phyloP scores from a whole-genome alignment of 73 alveolate genomes.

The Blepharisma japonicum region DNA sequence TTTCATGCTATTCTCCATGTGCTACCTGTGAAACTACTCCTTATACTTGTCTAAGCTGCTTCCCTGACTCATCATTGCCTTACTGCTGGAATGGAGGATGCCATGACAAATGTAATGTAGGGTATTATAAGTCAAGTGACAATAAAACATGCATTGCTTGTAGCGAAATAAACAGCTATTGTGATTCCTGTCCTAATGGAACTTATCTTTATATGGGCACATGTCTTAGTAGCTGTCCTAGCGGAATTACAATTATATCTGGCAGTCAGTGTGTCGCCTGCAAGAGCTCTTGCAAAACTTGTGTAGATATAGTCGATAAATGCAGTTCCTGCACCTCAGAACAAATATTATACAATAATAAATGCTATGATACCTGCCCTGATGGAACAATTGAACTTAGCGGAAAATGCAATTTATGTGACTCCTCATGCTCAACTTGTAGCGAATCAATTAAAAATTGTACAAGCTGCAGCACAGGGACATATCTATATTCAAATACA shows the following conservation, averaged over 20 bases:
- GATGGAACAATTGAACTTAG: background rate
- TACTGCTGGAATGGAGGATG: too few species aligned
- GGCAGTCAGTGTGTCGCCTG: background rate
- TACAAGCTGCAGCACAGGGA: background rate
- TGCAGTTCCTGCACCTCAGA: background rate
- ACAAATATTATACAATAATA: background rate
- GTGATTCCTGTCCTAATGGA: background rate
- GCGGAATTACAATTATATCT: background rate
- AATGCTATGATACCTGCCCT: slow-evolving; percentile 1
- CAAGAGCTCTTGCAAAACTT: background rate
- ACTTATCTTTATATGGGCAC: background rate
- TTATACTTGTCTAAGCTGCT: background rate
- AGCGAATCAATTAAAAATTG: background rate
- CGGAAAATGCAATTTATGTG: background rate
- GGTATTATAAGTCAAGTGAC: too few species aligned
- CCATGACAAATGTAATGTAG: too few species aligned
- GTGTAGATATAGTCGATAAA: background rate
- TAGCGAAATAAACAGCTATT: too few species aligned
- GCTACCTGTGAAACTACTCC: background rate
- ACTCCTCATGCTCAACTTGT: background rate
- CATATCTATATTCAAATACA: background rate
- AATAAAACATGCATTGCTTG: too few species aligned
- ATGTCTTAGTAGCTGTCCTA: background rate
- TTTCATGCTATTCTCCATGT: background rate
- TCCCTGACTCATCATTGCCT: too few species aligned